These are phyloP conservation scores for Schizochytrium sp. DNA, from an alignment of 108 stramenopile genomes.

Conservation along the genomic window DNA sequence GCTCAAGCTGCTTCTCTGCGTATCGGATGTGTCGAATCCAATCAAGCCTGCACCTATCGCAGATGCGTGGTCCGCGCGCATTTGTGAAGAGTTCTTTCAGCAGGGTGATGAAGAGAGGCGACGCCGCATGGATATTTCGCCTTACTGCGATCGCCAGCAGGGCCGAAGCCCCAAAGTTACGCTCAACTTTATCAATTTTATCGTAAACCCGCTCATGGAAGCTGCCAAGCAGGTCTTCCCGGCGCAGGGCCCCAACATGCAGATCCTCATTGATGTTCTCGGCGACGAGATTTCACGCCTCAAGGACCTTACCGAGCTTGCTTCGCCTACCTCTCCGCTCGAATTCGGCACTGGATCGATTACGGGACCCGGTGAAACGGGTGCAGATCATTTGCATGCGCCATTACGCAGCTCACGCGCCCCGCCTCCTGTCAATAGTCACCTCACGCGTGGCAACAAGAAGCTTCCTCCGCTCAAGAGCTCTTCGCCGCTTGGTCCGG, in stretches of 20 bases:
- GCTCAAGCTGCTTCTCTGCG: slow-evolving; percentile 47
- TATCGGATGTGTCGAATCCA: slow-evolving; percentile 56
- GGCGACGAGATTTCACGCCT: neutral
- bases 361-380: neutral
- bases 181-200: slow-evolving; percentile 52
- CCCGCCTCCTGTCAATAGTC: neutral
- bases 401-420: neutral
- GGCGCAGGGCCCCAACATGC: neutral
- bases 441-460: neutral
- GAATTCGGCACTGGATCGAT: no score
- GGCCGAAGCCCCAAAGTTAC: slow-evolving; percentile 28
- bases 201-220: slow-evolving; percentile 37
- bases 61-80: slow-evolving; percentile 38
- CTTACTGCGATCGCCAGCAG: slow-evolving; percentile 42
- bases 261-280: neutral
- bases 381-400: neutral
- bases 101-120: slow-evolving; percentile 54
- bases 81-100: slow-evolving; percentile 54
- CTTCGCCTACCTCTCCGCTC: no score
- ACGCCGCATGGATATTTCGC: slow-evolving; percentile 36
- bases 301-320: neutral
- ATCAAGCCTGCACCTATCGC: slow-evolving; percentile 39
- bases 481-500: neutral
- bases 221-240: neutral
- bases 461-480: neutral